phyloP scores from a whole-genome alignment of 352 stramenopile genomes.

The Globisporangium irregulare region DNA sequence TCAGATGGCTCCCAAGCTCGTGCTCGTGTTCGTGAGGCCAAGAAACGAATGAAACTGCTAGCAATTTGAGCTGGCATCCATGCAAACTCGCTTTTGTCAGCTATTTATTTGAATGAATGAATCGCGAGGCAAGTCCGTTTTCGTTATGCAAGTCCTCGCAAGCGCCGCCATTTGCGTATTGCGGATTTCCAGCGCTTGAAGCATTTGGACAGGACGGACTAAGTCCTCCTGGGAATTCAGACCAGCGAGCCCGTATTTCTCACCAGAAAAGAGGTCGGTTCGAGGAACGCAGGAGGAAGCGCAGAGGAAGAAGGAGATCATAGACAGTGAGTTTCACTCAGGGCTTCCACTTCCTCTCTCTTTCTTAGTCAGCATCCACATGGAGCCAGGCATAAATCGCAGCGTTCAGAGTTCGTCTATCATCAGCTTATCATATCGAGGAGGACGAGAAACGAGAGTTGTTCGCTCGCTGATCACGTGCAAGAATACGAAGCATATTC shows the following conservation, averaged over 20 bases:
- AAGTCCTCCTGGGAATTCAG: background rate
- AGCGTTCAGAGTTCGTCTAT: no score
- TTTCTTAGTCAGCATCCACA: background rate
- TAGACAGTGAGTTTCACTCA: background rate
- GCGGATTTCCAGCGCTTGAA: background rate
- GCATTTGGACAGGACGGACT: background rate
- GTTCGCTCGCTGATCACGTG: background rate
- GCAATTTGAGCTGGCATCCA: background rate
- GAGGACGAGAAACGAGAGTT: background rate
- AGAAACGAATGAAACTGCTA: background rate
- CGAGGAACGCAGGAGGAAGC: background rate
- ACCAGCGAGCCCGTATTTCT: no score
- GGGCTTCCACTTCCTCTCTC: background rate
- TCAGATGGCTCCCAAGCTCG: background rate
- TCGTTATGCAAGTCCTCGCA: no score
- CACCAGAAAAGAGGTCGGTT: background rate
- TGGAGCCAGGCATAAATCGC: background rate
- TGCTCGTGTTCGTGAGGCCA: background rate
- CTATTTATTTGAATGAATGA: no score
- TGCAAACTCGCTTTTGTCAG: no score
- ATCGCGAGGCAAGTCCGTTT: no score
- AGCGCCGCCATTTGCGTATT: no score
- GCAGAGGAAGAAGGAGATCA: background rate
- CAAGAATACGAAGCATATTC: background rate
- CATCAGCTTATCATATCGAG: background rate